Base-by-base conservation (phyloP, 2,329 filamentous ascomycete genomes). In the Chaetoscypha palmicola region DNA sequence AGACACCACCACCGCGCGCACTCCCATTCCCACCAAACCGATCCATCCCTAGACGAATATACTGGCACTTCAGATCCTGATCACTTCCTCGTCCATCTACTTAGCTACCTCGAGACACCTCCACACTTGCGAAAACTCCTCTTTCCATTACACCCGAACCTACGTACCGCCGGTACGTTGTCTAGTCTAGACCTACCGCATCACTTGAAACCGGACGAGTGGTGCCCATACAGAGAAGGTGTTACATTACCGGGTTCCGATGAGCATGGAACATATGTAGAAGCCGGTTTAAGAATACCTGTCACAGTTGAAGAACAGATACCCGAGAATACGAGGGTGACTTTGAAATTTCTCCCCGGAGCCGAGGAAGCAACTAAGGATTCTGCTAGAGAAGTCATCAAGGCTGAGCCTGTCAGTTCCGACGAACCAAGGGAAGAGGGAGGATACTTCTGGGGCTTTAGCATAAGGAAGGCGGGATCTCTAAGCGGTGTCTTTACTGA, bases 361-460 rank as follows among this genome's bases (percentile, higher is more conserved):
- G 59, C 65, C 2, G 62, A 72, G 43, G 63, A 69, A 43, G 65
- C 68, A 14, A 47, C 48, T 3, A 57, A 50, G 26, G 47, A 58
- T 43, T 12, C 32, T 10, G 50, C 47, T 12, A 45, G 21, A 12
- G 36, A 51, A 5, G 38, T 50, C 1, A 63, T 62, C 22, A 32
- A 42, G 2, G 79, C 76, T 1, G 73, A 80, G 42, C 76, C 81
- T 12, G 81, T 91, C 2, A 71, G 81, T 26, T 84, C 86, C 0
- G 69, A 75, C 20, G 67, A 73, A 2, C 88, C 88, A 1, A 75
- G 87, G 45, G 82, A 83, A 41, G 79, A 89, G 51, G 77, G 71
- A 1, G 88, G 88, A 0, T 92, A 88, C 64, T 94, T 90, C 66
- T 94, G 88, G 87, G 88, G 88, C 35, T 94, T 84, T 63, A 73